These are phyloP conservation scores for Chloranthus sessilifolius DNA, from an alignment of 164 flowering plant species.

Conservation along the genomic window DNA sequence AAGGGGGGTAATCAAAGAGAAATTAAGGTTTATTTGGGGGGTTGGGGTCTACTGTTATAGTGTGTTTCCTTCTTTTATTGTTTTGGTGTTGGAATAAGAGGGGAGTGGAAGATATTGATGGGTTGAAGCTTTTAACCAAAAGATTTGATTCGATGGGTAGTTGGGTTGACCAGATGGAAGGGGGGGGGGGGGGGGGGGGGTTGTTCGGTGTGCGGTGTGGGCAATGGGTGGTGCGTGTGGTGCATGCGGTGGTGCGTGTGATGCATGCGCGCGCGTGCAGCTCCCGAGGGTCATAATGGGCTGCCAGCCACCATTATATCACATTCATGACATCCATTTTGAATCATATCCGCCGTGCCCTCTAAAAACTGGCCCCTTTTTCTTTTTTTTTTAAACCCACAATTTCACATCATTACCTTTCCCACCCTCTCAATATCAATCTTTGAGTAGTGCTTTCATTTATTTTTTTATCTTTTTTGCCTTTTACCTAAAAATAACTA, in stretches of 20 bases:
- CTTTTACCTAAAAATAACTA: no score
- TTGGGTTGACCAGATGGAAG: not conserved
- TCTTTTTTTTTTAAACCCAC: slow-evolving; percentile 4
- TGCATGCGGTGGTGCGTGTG: slow-evolving; percentile 16
- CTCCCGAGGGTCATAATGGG: slow-evolving; percentile 21
- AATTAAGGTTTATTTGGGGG: no score
- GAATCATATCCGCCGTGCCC: slow-evolving; percentile 24
- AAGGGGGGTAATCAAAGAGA: no score
- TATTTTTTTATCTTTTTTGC: not conserved
- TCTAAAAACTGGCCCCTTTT: slow-evolving; percentile 14
- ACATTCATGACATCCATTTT: slow-evolving; percentile 14
- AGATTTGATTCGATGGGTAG: slow-evolving; percentile 9
- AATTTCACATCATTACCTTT: slow-evolving; percentile 13
- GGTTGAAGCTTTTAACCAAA: slow-evolving; percentile 18
- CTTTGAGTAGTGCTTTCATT: no score
- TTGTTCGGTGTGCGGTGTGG: not conserved
- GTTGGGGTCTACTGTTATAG: no score
- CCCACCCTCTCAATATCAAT: not conserved
- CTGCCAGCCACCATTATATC: slow-evolving; percentile 22
- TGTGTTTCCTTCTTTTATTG: no score
- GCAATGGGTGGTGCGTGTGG: not conserved
- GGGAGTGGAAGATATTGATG: slow-evolving; percentile 8
- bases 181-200: not conserved
- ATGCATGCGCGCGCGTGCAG: slow-evolving; percentile 38
- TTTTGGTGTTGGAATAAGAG: no score